Evolutionary conservation across 2,329 filamentous ascomycete species (phyloP), one percentile per base, ranked within the genome.

Genomic region (Harringtonia lauricola): DNA sequence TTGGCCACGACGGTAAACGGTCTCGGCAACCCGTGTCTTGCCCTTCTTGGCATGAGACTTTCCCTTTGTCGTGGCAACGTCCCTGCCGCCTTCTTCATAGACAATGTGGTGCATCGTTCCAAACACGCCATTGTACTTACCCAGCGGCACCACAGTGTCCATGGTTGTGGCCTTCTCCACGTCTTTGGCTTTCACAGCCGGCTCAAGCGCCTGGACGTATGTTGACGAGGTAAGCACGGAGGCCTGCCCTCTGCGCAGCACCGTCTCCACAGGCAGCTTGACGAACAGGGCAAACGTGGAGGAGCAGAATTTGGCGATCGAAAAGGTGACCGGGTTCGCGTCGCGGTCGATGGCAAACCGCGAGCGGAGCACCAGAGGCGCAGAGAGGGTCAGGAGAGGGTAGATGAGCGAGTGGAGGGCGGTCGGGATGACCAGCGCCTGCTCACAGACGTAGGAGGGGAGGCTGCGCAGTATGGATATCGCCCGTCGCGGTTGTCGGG

Each of bases 21-120:
- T 59, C 52, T 71, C 67, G 8, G 60, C 52, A 2, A 64, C 50
- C 45, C 58, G 61, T 9, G 53, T 42, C 52, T 64, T 62, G 36
- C 42, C 51, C 44, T 56, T 64, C 47, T 54, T 58, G 29, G 54
- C 42, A 28, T 39, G 47, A 45, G 41, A 39, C 52, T 52, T 61
- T 55, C 28, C 45, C 45, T 53, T 60, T 58, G 50, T 50, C 55
- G 62, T 47, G 45, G 55, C 8, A 18, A 33, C 22, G 18, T 36
- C 36, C 17, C 15, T 30, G 14, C n/a, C 21, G 8, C 92, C 92
- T 60, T 98, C 92, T 54, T 94, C 85, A 30, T 81, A 74, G 1
- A 85, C 73, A 48, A 98, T 92, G 47, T 77, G 76, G 70, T 87
- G 90, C 75, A 95, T 89, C 3, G 90, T 95, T 3, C 87, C 86